phyloP scores from a whole-genome alignment of 2,329 filamentous ascomycete species.

The Aspergillus eucalypticola region DNA sequence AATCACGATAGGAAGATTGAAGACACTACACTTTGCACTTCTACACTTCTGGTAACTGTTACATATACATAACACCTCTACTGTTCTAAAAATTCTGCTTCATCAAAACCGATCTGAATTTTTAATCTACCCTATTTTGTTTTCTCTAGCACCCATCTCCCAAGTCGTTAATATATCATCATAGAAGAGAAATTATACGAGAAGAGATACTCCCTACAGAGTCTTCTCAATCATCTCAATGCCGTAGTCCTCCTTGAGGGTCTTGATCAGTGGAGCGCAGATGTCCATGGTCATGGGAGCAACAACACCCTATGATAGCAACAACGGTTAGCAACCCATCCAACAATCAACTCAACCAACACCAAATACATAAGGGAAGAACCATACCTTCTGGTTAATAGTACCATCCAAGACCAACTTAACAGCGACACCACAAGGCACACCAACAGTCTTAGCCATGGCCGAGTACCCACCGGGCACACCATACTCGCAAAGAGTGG shows the following conservation, averaged over 20 bases:
- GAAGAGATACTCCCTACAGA: slow-evolving; percentile 28
- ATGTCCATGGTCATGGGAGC: slow-evolving; percentile 74
- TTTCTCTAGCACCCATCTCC: background rate
- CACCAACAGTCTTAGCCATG: slow-evolving; percentile 81
- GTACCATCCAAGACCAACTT: slow-evolving; percentile 76
- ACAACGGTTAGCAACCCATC: background rate
- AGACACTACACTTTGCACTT: background rate
- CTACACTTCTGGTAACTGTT: background rate
- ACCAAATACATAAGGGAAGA: background rate
- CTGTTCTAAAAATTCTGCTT: background rate
- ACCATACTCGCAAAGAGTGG: slow-evolving; percentile 81
- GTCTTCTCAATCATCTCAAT: slow-evolving; percentile 72
- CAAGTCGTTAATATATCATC: slow-evolving; percentile 4
- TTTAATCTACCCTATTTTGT: background rate
- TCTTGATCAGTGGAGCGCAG: slow-evolving; percentile 72
- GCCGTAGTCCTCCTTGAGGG: slow-evolving; percentile 72
- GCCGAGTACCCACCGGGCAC: slow-evolving; percentile 74
- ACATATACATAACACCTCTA: background rate
- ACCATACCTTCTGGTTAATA: slow-evolving; percentile 60
- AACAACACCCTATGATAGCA: slow-evolving; percentile 59
- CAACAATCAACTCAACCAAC: background rate
- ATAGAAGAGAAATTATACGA: background rate
- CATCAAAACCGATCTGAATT: background rate
- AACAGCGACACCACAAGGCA: slow-evolving; percentile 73
- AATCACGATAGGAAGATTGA: background rate